Base-by-base conservation (phyloP, 495 filamentous ascomycete genomes). In the Cenococcum geophilum region DNA sequence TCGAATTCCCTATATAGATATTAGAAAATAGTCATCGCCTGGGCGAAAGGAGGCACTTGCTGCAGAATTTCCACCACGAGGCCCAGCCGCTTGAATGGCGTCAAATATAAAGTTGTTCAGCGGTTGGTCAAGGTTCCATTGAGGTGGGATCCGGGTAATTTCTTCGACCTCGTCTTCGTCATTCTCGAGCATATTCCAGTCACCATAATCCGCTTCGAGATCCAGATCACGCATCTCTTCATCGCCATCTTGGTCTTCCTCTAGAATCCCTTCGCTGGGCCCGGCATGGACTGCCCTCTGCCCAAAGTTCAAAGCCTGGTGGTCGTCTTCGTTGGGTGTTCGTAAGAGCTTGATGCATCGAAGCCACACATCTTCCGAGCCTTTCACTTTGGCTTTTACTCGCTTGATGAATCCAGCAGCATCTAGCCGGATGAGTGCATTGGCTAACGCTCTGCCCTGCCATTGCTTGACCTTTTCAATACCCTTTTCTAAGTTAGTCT, bases 341-440 rank as follows among this genome's bases (percentile, higher is more conserved):
- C 89, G 81, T 21, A 92, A 60, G 37, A 89, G 86, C 71, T 86
- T 85, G 36, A 95, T 76, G 62, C 89, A 92, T 16, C 77, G 73
- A 57, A 79, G 75, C 22, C 75, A 73, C 42, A 67, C 68, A 5
- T 75, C 66, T 25, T 65, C 61, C 11, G 68, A 62, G 59, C 77
- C 76, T 52, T 79, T 76, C 1, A 78, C 76, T 22, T 77, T 75
- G 0, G 88, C 91, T 56, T 77, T 82, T 18, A 91, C 85, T 42
- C 87, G 84, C 58, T 81, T 82, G 35, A 92, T 64, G 32, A 35
- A 85, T 0, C 89, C 91, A 42, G 86, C 78, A 48, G 80, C 77
- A 57, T 87, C 87, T 43, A 89, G 79, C 57, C 85, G 86, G 18
- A 42, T 25, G 49, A 70, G 10, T 20, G 64, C 56, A 10, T 12